These are phyloP conservation scores for Scortechinia acanthostroma DNA, from an alignment of 2,329 filamentous ascomycete species.

Conservation along the genomic window DNA sequence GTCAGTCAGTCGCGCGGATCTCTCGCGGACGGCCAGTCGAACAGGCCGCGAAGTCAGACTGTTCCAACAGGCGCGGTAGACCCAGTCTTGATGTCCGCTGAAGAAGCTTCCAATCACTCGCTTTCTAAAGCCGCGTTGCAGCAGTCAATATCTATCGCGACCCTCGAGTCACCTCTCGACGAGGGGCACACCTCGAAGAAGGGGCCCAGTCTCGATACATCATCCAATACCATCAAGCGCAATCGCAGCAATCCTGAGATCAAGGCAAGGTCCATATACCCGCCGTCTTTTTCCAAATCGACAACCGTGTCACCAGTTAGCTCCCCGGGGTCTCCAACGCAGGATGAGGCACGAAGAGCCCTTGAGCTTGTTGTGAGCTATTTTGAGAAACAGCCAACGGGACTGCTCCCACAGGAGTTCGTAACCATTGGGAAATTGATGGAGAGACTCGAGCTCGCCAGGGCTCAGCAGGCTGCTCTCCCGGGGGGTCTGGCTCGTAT, in stretches of 20 bases:
- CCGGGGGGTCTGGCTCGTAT: constrained; percentile 14
- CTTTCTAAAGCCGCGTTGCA: too few relatives aligned
- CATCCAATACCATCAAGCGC: background rate
- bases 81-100: background rate
- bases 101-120: too few relatives aligned
- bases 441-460: constrained; percentile 51
- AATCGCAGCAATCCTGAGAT: background rate
- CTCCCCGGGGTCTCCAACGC: constrained; percentile 34
- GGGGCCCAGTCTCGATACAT: too few relatives aligned
- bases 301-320: constrained; percentile 23
- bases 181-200: background rate
- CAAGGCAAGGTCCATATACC: background rate
- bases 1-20: constrained; percentile 33
- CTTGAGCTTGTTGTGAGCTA: constrained; percentile 52
- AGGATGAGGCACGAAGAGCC: constrained; percentile 53
- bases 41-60: constrained; percentile 51
- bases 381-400: constrained; percentile 46
- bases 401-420: constrained; percentile 48
- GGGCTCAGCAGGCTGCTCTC: constrained; percentile 12
- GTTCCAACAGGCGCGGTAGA: constrained; percentile 38
- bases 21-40: constrained; percentile 25
- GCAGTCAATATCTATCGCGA: background rate
- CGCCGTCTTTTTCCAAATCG: background rate
- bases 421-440: constrained; percentile 56
- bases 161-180: background rate